Evolutionary conservation across 352 stramenopile genomes (phyloP), one percentile per base, ranked within the genome.

Genomic region (Globisporangium lucens): DNA sequence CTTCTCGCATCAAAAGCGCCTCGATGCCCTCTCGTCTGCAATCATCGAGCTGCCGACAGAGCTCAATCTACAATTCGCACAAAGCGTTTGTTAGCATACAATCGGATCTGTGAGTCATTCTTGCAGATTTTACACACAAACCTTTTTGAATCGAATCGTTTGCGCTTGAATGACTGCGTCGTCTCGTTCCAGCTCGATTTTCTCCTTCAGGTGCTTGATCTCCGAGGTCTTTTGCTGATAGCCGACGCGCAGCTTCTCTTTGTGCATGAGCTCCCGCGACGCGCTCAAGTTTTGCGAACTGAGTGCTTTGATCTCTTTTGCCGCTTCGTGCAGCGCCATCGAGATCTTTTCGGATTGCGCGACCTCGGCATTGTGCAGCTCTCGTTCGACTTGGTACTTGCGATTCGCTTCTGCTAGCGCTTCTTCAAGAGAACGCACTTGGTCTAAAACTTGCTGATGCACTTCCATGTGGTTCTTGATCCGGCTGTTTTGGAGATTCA

Each of bases 1-100:
- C 85, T 76, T 94, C 85, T 2, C 85, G 76, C 83, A 94, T 94
- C 29, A 67, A 57, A 0, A 94, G 66, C 7, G 70, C 46, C 49
- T 91, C 85, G 1, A 73, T 43, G 0, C 74, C 75, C 53, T 92
- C 83, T 6, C 68, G 70, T 10, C 75, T 72, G 51, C 69, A 80
- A 1, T 84, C 72, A 49, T 79, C 62, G 0, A 93, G 69, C 35
- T 80, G 65, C n/a, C 71, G 67, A 27, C 53, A 35, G 1, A 89
- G 43, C 27, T 79, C 74, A 3, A 61, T 33, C 68, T 87, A 53
- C 8, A 46, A 17, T 17, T 10, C 46, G 27, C 2, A 22, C 51
- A 43, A 15, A 13, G 15, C 3, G 4, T 4, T 55, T 13, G 35
- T 46, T 6, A 46, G 35, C 22, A 61, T 10, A 9, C 29, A 22